Evolutionary conservation across 345 rosid species (phyloP).

Genomic region (Trapa incisa): DNA sequence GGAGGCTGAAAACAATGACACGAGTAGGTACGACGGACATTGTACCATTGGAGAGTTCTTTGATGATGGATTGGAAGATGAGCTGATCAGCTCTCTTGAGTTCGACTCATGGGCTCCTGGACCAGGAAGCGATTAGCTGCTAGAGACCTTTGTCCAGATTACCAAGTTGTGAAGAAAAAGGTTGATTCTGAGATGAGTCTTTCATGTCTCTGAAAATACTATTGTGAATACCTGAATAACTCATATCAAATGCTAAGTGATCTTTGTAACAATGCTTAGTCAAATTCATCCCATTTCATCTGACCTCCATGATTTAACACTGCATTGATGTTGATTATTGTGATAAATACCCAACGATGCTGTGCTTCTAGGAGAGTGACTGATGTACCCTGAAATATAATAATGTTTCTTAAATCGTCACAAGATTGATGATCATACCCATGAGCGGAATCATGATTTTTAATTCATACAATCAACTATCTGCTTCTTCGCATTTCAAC

Average conservation of each 20-base stretch:
- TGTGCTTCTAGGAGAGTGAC: not conserved
- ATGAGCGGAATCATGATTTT: no score
- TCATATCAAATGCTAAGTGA: not conserved
- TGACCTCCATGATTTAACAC: not conserved
- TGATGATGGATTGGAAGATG: constrained; percentile 6
- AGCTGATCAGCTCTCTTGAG: constrained; percentile 11
- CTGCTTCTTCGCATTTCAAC: no score
- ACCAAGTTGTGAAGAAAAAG: not conserved
- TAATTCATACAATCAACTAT: no score
- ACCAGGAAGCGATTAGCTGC: not conserved
- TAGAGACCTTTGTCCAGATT: not conserved
- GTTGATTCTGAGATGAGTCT: not conserved
- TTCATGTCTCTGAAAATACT: not conserved
- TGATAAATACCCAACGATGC: not conserved
- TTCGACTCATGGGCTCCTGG: constrained; percentile 7
- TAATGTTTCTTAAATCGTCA: not conserved
- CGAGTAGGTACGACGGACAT: constrained; percentile 9
- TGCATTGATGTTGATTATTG: not conserved
- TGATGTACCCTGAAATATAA: not conserved
- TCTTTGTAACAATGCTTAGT: not conserved
- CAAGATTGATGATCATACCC: not conserved
- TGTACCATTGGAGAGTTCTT: constrained; percentile 7
- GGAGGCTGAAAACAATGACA: constrained; percentile 17
- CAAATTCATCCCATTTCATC: not conserved
- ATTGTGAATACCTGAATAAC: not conserved